Evolutionary conservation across 1,139 yeast genomes (phyloP).

Genomic region (Entelexis sorbosivorans): DNA sequence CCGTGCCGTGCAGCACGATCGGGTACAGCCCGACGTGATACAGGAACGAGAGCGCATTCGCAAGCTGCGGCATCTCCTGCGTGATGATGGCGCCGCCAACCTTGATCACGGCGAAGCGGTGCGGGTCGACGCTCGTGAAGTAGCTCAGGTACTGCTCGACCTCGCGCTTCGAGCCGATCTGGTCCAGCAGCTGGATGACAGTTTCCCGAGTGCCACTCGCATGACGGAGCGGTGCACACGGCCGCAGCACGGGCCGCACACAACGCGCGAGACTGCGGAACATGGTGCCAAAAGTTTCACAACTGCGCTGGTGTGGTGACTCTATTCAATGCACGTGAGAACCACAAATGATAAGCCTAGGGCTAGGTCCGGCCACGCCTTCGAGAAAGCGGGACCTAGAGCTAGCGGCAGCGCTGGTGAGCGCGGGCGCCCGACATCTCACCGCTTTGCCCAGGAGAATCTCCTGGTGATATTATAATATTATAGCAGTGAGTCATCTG

Average conservation of each 20-base stretch:
- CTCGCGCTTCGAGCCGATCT: constrained; percentile 93
- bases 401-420: too few species aligned
- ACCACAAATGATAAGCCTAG: constrained; percentile 3
- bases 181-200: constrained; percentile 84
- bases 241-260: constrained; percentile 5
- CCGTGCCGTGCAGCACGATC: constrained; percentile 93
- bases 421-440: too few species aligned
- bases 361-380: neutral
- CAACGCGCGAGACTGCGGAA: constrained; percentile 5
- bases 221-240: constrained; percentile 2
- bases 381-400: too few species aligned
- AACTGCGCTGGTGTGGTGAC: neutral
- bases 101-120: constrained; percentile 95
- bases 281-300: constrained; percentile 8
- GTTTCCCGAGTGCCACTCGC: constrained; percentile 35
- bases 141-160: constrained; percentile 94
- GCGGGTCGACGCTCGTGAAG: constrained; percentile 76
- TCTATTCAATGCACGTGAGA: constrained; percentile 1
- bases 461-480: too few species aligned
- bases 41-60: constrained; percentile 87
- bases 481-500: too few species aligned
- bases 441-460: too few species aligned
- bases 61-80: constrained; percentile 82
- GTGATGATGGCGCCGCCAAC: constrained; percentile 99
- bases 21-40: constrained; percentile 97